These are phyloP conservation scores for Arachis hypogaea DNA, from an alignment of 306 rosid genomes.

Conservation along the genomic window DNA sequence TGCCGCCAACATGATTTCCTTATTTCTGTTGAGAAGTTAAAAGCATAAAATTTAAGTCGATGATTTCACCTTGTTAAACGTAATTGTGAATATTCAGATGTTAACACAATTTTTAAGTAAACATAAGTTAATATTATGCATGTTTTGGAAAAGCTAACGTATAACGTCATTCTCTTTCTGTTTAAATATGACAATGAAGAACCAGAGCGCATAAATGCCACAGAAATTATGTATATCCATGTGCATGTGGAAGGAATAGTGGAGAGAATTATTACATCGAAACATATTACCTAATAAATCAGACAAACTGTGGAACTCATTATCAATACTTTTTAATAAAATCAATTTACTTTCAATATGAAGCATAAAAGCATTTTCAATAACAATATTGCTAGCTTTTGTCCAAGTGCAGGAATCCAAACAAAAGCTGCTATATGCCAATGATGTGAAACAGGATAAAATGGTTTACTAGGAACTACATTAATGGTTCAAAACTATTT, in stretches of 20 bases:
- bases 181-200: constrained; percentile 20
- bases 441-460: constrained; percentile 1
- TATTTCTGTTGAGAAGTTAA: constrained; percentile 62
- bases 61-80: background rate
- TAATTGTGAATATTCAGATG: background rate
- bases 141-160: background rate
- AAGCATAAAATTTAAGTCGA: constrained; percentile 16
- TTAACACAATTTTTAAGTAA: background rate
- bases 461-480: too few relatives aligned
- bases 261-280: constrained; percentile 11
- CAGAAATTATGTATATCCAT: background rate
- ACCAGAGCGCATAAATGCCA: background rate
- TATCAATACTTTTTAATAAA: background rate
- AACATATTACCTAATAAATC: constrained; percentile 1
- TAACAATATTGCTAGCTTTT: background rate
- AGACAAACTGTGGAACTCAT: background rate
- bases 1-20: constrained; percentile 74
- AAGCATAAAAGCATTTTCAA: constrained; percentile 8
- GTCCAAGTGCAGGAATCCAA: constrained; percentile 11
- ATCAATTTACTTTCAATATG: background rate
- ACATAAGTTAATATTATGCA: constrained; percentile 5
- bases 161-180: background rate
- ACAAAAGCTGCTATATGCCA: background rate
- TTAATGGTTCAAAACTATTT: constrained; percentile 10
- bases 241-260: background rate